Evolutionary conservation across 2,329 filamentous ascomycete genomes (phyloP).

Genomic region (Pseudogymnoascus pannorum): DNA sequence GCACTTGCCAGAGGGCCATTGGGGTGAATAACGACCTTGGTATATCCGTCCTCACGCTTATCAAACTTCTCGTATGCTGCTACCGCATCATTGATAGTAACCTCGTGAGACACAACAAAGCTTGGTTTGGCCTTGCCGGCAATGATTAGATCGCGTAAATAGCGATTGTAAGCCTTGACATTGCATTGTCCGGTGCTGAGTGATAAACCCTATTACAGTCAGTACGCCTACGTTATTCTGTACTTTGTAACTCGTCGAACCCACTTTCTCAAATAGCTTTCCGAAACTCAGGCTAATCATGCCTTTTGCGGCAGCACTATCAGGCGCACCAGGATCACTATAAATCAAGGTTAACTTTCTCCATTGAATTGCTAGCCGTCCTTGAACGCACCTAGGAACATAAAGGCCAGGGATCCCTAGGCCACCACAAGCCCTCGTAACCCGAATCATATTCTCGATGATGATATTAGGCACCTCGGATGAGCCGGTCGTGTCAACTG

Average conservation of each 20-base stretch:
- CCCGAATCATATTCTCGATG: slow-evolving; percentile 55
- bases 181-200: slow-evolving; percentile 60
- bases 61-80: slow-evolving; percentile 60
- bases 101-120: slow-evolving; percentile 60
- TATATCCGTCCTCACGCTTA: slow-evolving; percentile 57
- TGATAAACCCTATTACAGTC: slow-evolving; percentile 41
- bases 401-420: slow-evolving; percentile 50
- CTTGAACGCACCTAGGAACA: slow-evolving; percentile 25
- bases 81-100: slow-evolving; percentile 53
- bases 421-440: slow-evolving; percentile 54
- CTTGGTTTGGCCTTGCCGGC: slow-evolving; percentile 56
- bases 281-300: slow-evolving; percentile 59
- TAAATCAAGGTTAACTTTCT: no score
- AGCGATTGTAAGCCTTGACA: slow-evolving; percentile 60
- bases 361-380: no score
- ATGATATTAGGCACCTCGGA: slow-evolving; percentile 57
- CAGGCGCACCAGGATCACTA: slow-evolving; percentile 54
- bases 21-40: slow-evolving; percentile 60
- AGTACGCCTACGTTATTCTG: background rate
- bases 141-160: slow-evolving; percentile 59
- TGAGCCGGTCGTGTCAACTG: slow-evolving; percentile 46
- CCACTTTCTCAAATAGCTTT: slow-evolving; percentile 60
- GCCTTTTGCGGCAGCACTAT: slow-evolving; percentile 52
- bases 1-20: slow-evolving; percentile 38
- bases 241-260: background rate